phyloP scores from a whole-genome alignment of 129 eudicot species.

The Centaurea solstitialis region DNA sequence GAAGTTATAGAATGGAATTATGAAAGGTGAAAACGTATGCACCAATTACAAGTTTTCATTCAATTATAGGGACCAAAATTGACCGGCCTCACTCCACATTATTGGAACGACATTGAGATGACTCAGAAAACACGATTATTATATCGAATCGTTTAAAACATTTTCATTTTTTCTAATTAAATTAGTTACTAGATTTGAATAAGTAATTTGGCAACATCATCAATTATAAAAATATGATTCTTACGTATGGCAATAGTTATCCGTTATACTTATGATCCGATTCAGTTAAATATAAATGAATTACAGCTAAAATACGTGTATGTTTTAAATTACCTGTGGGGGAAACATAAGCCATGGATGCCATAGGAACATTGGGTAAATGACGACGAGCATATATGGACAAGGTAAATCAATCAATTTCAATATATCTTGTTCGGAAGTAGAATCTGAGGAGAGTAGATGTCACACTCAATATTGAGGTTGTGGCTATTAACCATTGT shows the following conservation, averaged over 20 bases:
- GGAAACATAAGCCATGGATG: background rate
- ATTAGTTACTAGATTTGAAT: background rate
- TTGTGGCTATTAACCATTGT: background rate
- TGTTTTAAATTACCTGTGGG: too few species aligned
- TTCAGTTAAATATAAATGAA: too few species aligned
- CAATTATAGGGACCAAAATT: background rate
- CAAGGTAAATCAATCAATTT: background rate
- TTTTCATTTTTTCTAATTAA: background rate
- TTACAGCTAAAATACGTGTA: background rate
- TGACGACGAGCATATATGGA: background rate
- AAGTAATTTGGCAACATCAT: background rate
- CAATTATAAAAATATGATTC: background rate
- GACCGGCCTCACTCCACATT: background rate
- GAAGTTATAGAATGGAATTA: constrained; percentile 3
- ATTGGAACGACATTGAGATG: background rate
- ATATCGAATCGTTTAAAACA: background rate
- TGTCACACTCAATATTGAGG: background rate
- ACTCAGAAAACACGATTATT: background rate
- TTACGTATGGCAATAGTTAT: background rate
- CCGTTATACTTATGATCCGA: background rate
- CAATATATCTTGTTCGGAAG: too few species aligned
- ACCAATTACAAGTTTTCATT: background rate
- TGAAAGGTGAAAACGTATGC: background rate
- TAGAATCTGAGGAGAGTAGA: background rate
- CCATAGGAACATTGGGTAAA: background rate